A percentile compares a stretch with the other conserved stretches of the same genome.
Evolutionary conservation across 2,329 filamentous ascomycete species (phyloP).

Genomic region (Bisporella sp.): DNA sequence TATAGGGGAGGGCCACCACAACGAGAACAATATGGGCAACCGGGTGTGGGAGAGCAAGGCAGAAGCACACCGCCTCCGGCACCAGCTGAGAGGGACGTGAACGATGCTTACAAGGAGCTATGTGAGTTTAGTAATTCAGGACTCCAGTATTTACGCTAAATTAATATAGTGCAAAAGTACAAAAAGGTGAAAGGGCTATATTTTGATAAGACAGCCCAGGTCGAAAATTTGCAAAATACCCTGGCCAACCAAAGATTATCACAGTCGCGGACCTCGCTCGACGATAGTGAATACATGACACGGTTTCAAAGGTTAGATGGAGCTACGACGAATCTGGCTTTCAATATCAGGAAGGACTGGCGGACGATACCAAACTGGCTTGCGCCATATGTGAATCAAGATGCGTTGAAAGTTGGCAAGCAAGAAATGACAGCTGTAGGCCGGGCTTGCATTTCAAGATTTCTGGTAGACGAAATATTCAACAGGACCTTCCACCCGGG

Average conservation of each 20-base stretch:
- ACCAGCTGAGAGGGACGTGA: constrained; percentile 21
- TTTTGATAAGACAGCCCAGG: constrained; percentile 84
- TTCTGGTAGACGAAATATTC: constrained; percentile 88
- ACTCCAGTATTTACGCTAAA: not conserved
- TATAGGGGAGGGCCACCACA: constrained; percentile 27
- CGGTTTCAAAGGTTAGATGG: constrained; percentile 89
- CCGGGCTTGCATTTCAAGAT: constrained; percentile 78
- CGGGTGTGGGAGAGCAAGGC: constrained; percentile 31
- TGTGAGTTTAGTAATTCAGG: constrained; percentile 28
- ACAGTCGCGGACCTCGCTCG: constrained; percentile 85
- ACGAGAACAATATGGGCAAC: constrained; percentile 21
- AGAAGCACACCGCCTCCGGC: constrained; percentile 39
- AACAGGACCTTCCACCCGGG: constrained; percentile 89
- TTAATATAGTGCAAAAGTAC: constrained; percentile 74
- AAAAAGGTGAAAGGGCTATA: constrained; percentile 98
- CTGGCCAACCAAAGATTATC: constrained; percentile 93
- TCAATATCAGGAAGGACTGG: constrained; percentile 96
- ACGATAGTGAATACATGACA: constrained; percentile 88
- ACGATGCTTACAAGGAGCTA: constrained; percentile 35
- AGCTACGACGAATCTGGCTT: constrained; percentile 88
- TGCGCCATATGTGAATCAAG: constrained; percentile 70
- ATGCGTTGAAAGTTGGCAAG: constrained; percentile 79
- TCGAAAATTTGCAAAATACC: constrained; percentile 95
- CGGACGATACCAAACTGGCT: constrained; percentile 74
- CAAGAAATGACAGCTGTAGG: constrained; percentile 98